Percentiles rank a stretch among this genome's conserved stretches.
Evolutionary conservation across 257 asterid genomes (phyloP).

Genomic region (Solanum ossicruentum): DNA sequence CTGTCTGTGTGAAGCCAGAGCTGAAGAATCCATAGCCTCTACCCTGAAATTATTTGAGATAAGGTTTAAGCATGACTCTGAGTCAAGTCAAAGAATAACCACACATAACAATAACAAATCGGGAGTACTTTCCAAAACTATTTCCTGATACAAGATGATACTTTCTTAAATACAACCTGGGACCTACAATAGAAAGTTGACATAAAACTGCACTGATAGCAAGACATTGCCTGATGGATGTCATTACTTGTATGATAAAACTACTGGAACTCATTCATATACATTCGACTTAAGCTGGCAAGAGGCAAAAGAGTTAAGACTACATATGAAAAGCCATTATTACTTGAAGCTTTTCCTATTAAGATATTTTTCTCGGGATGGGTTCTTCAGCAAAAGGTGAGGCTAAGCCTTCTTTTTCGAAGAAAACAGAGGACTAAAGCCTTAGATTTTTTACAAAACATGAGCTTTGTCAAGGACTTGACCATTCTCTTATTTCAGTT

Average conservation of each 20-base stretch:
- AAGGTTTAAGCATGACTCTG: slow-evolving; percentile 1
- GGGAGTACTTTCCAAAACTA: background rate
- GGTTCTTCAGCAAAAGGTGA: background rate
- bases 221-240: background rate
- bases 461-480: background rate
- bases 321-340: background rate
- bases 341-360: background rate
- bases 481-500: background rate
- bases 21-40: slow-evolving; percentile 41
- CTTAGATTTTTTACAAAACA: background rate
- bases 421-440: background rate
- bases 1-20: slow-evolving; percentile 35
- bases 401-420: background rate
- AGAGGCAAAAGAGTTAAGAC: background rate
- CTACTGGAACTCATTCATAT: background rate
- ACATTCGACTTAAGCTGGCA: background rate
- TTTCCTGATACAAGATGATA: background rate
- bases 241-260: background rate
- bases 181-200: background rate
- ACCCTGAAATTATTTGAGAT: slow-evolving; percentile 31
- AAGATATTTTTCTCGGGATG: background rate
- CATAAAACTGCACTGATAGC: background rate
- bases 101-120: background rate
- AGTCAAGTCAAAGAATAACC: background rate
- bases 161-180: background rate